phyloP scores from a whole-genome alignment of 345 rosid species.

The Zanthoxylum bungeanum region DNA sequence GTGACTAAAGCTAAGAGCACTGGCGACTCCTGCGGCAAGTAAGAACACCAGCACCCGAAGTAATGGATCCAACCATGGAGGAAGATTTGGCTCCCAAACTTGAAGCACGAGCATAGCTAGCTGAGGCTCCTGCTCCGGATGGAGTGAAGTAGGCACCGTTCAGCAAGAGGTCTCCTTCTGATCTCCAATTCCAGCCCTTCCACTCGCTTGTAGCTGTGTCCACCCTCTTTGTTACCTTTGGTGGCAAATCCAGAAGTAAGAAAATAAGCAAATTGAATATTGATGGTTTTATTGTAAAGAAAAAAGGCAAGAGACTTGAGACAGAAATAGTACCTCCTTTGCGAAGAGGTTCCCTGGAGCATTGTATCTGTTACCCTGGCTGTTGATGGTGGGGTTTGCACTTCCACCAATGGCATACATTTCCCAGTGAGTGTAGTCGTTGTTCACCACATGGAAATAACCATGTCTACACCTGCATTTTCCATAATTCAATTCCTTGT shows the following conservation, averaged over 20 bases:
- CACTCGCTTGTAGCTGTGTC: conserved; percentile 50
- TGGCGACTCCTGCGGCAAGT: conserved; percentile 52
- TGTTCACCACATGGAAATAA: conserved; percentile 94
- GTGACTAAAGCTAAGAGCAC: conserved; percentile 49
- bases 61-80: conserved; percentile 67
- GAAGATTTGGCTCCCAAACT: conserved; percentile 92
- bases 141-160: conserved; percentile 90
- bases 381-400: conserved; percentile 88
- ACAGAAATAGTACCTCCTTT: conserved; percentile 57
- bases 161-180: conserved; percentile 80
- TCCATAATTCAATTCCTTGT: conserved; percentile 1
- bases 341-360: conserved; percentile 78
- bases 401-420: conserved; percentile 99
- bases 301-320: not conserved
- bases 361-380: conserved; percentile 89
- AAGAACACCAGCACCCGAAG: conserved; percentile 69
- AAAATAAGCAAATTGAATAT: not conserved
- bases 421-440: conserved; percentile 97
- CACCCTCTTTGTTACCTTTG: conserved; percentile 88
- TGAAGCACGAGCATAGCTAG: conserved; percentile 86
- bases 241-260: no score
- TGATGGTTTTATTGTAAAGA: not conserved
- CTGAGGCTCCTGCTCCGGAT: conserved; percentile 80
- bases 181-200: conserved; percentile 91
- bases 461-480: conserved; percentile 87